Base-by-base conservation (phyloP, 2,329 filamentous ascomycete genomes). In the Herpotrichia juniperi region DNA sequence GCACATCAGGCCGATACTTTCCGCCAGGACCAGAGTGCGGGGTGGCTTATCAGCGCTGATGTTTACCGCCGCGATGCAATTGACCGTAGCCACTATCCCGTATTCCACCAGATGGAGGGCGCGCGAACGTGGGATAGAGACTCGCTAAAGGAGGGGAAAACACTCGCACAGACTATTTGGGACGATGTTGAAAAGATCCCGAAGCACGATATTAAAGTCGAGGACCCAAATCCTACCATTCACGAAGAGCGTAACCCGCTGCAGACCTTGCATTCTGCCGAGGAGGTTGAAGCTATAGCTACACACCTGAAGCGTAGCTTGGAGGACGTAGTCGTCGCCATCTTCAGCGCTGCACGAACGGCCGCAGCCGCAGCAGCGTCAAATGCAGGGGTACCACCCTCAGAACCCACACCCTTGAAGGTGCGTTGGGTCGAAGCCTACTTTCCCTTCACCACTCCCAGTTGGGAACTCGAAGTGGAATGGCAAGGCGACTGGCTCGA, bases 31-130 rank as follows among this genome's bases (percentile, higher is more conserved):
- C 76, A 83, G 61, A 89, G 83, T 63, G 83, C 87, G 31, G 94
- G 93, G 2, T 99, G 92, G 71, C 88, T 96, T 28, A 90, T 99
- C 70, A 89, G 89, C 53, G 94, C 93, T 21, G 94, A 99, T 72
- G 94, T 99, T 16, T 99, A 97, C 74, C 86, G 94, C 37, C 84
- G 94, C 59, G 94, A 99, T 83, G 93, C 93, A 50, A 89, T 99
- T 67, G 94, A 99, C 75, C 86, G 90, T 50, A 94, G 88, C 63
- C 94, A 99, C 76, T 97, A 97, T 75, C 94, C 94, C 0, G 86
- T 96, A 52, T 99, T 99, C 75, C 94, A 99, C 76, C 94, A 99
- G 77, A 97, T 97, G 93, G 94, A 99, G 74, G 93, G 92, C 11
- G 93, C 93, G 8, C 83, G 89, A 62, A 88, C 92, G 48, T 99